Evolutionary conservation across 2,329 filamentous ascomycete species (phyloP), one percentile per base, ranked within the genome.

Genomic region (Pseudogymnoascus sp.): DNA sequence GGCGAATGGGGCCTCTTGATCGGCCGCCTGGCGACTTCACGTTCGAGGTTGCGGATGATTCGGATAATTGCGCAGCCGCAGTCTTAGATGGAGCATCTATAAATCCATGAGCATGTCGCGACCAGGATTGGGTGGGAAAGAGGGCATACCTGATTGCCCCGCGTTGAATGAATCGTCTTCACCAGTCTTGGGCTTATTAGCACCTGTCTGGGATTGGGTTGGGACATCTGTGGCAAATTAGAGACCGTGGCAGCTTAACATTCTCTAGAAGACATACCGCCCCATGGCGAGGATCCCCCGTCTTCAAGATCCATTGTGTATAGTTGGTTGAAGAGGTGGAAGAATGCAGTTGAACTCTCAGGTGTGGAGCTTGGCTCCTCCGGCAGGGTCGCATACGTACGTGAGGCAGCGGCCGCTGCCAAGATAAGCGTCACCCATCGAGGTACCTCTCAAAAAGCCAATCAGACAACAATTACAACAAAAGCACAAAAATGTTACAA

Each of bases 251-350:
- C 34, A 49, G 36, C 31, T 62, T 38, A 14, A 60, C 40, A 59
- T 21, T 28, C 18, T 21, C 43, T 14, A 9, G 36, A 11, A 49
- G 21, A 70, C 75, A 69, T 76, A 78, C 77, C 77, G 64, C 76
- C 77, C 77, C 77, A 79, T 60, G 77, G 77, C 38, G 77, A 79
- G 66, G 78, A 76, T 73, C 73, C 74, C 68, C 73, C 75, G 67
- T 77, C 76, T 72, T 75, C 76, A 63, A 78, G 68, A 75, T 79
- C 77, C 77, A 79, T 79, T 14, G 21, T 70, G 64, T 63, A 62
- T 62, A 65, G 49, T 63, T 62, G 63, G 21, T 60, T 60, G 36
- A 60, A 42, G 38, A 31, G n/a, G 34, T 40, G 36, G 59, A 42
- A 40, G 36, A 23, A 40, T 60, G 18, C 38, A 42, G 59, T 40